Evolutionary conservation across 352 stramenopile genomes (phyloP).

Genomic region (Thraustochytrium sp.): DNA sequence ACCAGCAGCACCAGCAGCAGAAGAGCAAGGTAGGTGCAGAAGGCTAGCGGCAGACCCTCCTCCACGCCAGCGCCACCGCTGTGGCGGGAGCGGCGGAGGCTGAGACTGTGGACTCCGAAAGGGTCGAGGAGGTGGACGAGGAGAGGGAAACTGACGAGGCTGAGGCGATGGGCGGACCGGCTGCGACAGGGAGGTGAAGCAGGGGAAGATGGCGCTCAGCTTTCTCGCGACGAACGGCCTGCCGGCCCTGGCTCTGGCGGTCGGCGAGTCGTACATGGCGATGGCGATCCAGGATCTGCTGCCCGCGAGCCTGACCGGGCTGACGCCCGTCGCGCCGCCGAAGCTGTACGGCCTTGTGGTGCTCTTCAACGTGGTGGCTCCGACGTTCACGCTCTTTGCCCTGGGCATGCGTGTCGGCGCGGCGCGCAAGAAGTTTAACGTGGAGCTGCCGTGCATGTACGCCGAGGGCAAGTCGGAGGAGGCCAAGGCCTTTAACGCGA

Average conservation of each 20-base stretch:
- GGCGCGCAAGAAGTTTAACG: constrained; percentile 63
- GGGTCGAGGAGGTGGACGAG: too few relatives aligned
- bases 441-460: constrained; percentile 71
- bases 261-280: constrained; percentile 10
- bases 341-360: constrained; percentile 52
- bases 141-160: too few relatives aligned
- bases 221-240: constrained; percentile 9
- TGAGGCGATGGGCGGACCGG: background rate
- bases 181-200: background rate
- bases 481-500: constrained; percentile 78
- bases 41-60: too few relatives aligned
- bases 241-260: background rate
- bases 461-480: constrained; percentile 77
- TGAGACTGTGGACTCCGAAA: too few relatives aligned
- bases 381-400: constrained; percentile 59
- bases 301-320: background rate
- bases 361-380: constrained; percentile 59
- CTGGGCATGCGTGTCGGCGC: constrained; percentile 48
- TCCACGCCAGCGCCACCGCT: too few relatives aligned
- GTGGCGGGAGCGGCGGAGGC: too few relatives aligned
- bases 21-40: too few relatives aligned
- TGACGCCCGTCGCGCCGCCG: background rate
- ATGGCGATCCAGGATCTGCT: constrained; percentile 4
- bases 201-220: background rate
- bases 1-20: too few relatives aligned